A percentile compares a stretch with the other conserved stretches of the same genome.
Conservation (phyloP, 2,329 filamentous ascomycete species). For the Spiromastix sp. region DNA sequence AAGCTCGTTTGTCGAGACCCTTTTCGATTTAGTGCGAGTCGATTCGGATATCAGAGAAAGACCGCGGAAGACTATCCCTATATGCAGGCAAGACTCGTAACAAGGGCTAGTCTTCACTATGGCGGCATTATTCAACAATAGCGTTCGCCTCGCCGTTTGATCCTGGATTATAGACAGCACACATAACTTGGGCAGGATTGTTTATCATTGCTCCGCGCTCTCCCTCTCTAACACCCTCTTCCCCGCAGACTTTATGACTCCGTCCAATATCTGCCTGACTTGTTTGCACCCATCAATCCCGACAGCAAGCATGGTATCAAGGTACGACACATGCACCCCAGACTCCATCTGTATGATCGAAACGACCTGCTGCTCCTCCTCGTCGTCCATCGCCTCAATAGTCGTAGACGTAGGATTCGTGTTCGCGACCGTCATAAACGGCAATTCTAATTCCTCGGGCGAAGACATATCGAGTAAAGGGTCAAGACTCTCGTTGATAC, state of each 20-base stretch:
- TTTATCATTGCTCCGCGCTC: no score
- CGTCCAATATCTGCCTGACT: slow-evolving; percentile 70
- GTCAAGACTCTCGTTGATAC: slow-evolving; percentile 31
- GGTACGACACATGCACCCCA: slow-evolving; percentile 62
- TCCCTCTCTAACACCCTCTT: slow-evolving; percentile 12
- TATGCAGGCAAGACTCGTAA: no score
- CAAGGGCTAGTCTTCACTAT: no score
- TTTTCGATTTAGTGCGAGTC: no score
- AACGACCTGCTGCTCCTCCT: slow-evolving; percentile 46
- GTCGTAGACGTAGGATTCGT: slow-evolving; percentile 25
- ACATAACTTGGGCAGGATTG: no score
- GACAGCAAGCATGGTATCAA: slow-evolving; percentile 89
- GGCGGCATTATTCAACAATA: not conserved
- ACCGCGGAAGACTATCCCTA: no score
- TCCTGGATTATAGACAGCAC: not conserved
- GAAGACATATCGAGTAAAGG: slow-evolving; percentile 35
- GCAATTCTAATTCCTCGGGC: slow-evolving; percentile 59
- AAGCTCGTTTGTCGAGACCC: no score
- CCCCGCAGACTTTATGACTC: slow-evolving; percentile 52
- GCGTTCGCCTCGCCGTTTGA: not conserved
- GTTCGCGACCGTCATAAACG: slow-evolving; percentile 77
- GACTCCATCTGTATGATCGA: slow-evolving; percentile 78
- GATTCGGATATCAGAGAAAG: no score
- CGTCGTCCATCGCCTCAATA: slow-evolving; percentile 54
- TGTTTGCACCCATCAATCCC: slow-evolving; percentile 87